These are phyloP conservation scores for Scheffersomyces spartinae DNA, from an alignment of 805 yeast species.

Conservation along the genomic window DNA sequence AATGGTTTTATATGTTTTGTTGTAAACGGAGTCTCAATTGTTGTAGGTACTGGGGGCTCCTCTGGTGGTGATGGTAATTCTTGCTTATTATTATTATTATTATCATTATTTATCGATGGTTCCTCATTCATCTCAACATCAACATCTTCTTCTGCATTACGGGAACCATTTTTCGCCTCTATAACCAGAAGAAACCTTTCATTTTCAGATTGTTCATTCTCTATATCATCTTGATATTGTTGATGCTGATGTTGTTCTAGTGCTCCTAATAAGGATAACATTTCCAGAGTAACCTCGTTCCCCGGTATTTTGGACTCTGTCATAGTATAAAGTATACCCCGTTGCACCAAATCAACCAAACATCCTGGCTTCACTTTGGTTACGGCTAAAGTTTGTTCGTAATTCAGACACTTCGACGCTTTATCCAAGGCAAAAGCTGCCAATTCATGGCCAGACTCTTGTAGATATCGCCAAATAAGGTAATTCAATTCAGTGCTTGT, in stretches of 20 bases:
- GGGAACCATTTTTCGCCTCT: not conserved
- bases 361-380: constrained; percentile 63
- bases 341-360: constrained; percentile 71
- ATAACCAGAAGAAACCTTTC: not conserved
- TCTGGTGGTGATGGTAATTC: constrained; percentile 1
- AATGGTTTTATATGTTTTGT: constrained; percentile 29
- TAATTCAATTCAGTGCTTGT: constrained; percentile 81
- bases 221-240: constrained; percentile 5
- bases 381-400: constrained; percentile 37
- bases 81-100: not conserved
- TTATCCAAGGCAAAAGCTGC: constrained; percentile 74
- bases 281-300: too few species aligned
- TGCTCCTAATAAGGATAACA: constrained; percentile 6
- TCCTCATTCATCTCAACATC: constrained; percentile 2
- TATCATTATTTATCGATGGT: not conserved
- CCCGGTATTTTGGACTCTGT: constrained; percentile 31
- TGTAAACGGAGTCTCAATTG: too few species aligned
- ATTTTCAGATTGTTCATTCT: constrained; percentile 4
- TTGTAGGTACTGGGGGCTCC: constrained; percentile 8
- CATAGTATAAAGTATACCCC: constrained; percentile 70
- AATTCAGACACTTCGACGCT: constrained; percentile 50
- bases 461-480: constrained; percentile 84
- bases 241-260: constrained; percentile 7
- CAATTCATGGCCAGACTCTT: constrained; percentile 70
- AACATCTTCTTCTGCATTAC: constrained; percentile 1